Base-by-base conservation (phyloP, 495 filamentous ascomycete genomes). In the Niebla homalea region DNA sequence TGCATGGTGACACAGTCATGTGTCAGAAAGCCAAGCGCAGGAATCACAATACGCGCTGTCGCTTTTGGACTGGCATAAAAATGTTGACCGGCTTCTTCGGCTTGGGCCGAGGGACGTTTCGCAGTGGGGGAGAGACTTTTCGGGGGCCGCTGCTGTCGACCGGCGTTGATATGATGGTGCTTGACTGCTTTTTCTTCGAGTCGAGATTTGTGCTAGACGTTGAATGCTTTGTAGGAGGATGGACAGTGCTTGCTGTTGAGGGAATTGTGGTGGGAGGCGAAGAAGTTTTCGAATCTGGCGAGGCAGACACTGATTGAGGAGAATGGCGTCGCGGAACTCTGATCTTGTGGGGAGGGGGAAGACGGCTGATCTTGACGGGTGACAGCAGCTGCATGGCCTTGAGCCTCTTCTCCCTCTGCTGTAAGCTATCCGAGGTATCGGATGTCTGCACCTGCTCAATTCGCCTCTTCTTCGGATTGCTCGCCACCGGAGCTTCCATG, bases 41-140 rank as follows among this genome's bases (percentile, higher is more conserved):
- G 29, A 7, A 11, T 53, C 40, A 53, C 37, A 21, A 21, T 10
- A 56, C 19, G 35, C 44, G 46, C 18, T 26, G 54, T 21, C 44
- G 45, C 47, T 57, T 60, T 15, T 49, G 19, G 16, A 42, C 46
- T 21, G 39, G 48, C 55, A 60, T 57, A 45, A 60, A 60, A 11
- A 50, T 41, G 35, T 57, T 52, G 10, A 47, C 55, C 5, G 55
- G 48, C 5, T 38, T 41, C 42, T 58, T 60, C 6, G 22, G 43
- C 46, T 52, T 55, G 6, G 18, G 23, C 11, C 45, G 45, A 32
- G 29, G 29, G 29, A 32, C 29, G 29, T 32, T 32, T 32, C 29
- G 29, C 3, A 32, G 29, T 32, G 29, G 29, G 14, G 29, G 29
- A 5, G 29, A 11, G 7, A 32, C 0, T 12, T 11, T 32, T 32